These are phyloP conservation scores for Tilletia caries DNA, from an alignment of 1,284 basidiomycete genomes.

Conservation along the genomic window DNA sequence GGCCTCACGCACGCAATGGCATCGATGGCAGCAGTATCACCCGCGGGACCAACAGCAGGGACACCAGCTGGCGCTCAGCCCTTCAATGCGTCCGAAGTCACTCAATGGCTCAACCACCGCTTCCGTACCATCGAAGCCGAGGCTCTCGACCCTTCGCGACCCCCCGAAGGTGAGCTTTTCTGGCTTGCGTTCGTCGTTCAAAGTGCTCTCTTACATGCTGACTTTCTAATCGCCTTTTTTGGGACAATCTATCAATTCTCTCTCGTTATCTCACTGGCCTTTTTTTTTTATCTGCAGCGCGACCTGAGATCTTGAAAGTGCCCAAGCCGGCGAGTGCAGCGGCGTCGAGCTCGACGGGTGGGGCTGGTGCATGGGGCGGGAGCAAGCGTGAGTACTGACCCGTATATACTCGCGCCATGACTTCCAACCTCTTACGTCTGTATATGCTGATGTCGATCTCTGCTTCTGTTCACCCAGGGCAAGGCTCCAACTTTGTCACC, in stretches of 20 bases:
- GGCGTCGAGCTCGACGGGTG: not conserved
- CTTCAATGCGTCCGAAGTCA: constrained; percentile 5
- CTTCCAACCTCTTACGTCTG: not conserved
- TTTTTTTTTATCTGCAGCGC: too few relatives aligned
- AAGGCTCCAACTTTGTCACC: not conserved
- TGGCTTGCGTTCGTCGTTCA: too few relatives aligned
- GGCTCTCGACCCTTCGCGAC: not conserved
- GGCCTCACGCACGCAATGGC: too few relatives aligned
- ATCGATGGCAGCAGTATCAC: too few relatives aligned
- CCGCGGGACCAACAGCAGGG: too few relatives aligned
- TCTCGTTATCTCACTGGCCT: too few relatives aligned
- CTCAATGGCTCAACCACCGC: constrained; percentile 7
- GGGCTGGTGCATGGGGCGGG: not conserved
- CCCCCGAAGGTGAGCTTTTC: constrained; percentile 6
- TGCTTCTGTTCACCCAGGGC: not conserved
- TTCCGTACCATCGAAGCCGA: constrained; percentile 1
- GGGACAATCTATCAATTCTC: too few relatives aligned
- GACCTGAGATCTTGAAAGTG: constrained; percentile 3
- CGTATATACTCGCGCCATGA: too few relatives aligned
- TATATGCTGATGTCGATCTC: not conserved
- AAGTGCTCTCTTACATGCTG: too few relatives aligned
- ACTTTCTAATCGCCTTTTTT: too few relatives aligned
- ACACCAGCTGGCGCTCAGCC: not conserved
- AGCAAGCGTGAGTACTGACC: constrained; percentile 10
- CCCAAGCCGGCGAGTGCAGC: not conserved